These are phyloP conservation scores for Pseudogymnoascus sp. DNA, from an alignment of 2,329 filamentous ascomycete genomes.

Conservation along the genomic window DNA sequence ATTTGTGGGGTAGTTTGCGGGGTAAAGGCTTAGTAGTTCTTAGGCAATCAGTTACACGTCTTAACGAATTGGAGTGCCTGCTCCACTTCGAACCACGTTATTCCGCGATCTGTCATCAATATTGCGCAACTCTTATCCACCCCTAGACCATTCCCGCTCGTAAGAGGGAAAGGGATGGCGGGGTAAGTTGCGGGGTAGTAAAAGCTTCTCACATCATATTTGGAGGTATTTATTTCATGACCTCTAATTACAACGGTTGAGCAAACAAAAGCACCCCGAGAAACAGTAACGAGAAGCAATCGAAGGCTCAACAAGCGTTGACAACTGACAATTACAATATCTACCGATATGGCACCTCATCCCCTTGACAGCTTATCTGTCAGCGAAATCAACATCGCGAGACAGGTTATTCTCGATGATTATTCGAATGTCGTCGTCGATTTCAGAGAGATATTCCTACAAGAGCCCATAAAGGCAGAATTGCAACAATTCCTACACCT, in stretches of 20 bases:
- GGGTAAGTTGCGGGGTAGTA: not conserved
- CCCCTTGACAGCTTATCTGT: conserved; percentile 38
- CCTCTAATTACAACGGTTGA: not conserved
- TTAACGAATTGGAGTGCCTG: no score
- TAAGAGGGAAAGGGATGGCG: no score
- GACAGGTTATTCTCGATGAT: conserved; percentile 34
- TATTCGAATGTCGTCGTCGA: conserved; percentile 38
- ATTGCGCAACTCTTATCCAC: no score
- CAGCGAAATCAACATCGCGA: conserved; percentile 44
- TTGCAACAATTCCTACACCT: conserved; percentile 40
- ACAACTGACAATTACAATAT: not conserved
- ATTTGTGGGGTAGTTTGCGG: no score
- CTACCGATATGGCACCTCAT: conserved; percentile 31
- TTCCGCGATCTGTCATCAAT: no score
- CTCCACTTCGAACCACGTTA: no score
- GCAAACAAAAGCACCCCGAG: not conserved
- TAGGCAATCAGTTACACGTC: no score
- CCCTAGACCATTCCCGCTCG: no score
- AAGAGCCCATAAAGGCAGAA: conserved; percentile 44
- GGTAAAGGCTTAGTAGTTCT: no score
- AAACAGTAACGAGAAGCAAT: not conserved
- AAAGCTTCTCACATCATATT: not conserved
- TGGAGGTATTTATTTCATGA: not conserved
- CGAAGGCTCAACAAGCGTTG: not conserved
- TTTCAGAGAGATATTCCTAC: conserved; percentile 52